Evolutionary conservation across 2,329 filamentous ascomycete genomes (phyloP), one percentile per base, ranked within the genome.

Genomic region (Gliomastix tumulicola): DNA sequence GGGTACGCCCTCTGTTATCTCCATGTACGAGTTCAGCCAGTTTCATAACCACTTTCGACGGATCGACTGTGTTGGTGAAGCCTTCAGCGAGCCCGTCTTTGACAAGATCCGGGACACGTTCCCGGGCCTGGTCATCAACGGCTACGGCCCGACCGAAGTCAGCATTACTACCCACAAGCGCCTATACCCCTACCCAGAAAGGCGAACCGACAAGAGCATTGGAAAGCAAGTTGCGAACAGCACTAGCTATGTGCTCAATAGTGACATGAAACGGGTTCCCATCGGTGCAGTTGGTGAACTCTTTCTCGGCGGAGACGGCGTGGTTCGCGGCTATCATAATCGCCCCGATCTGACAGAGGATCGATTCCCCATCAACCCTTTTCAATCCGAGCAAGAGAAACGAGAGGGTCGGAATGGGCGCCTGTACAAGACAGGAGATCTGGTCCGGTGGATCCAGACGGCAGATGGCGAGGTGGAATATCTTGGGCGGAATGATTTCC

Each of bases 231-330:
- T 35, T 21, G 34, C 12, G 7, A 32, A 40, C n/a, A 36, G 34
- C 27, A 40, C 34, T n/a, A 40, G 38, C 2, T 68, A 66, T 38
- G 53, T 71, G 3, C 49, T 70, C 3, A 37, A 37, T 20, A 31
- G 28, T 21, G 16, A 28, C 8, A 23, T 40, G 38, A 25, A 35
- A 27, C 39, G 21, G 9, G 39, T 41, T 5, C 36, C 39, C 3
- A 15, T 35, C 9, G 32, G 36, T 19, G 35, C 23, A 7, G 32
- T 41, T 10, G 39, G 39, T 7, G 39, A 41, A 27, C 39, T 41
- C 6, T 41, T 31, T 25, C 18, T 41, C 15, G 32, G 22, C 13
- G 39, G 39, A 8, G 30, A 30, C n/a, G 23, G 32, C 10, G 31
- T 41, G 3, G 39, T 35, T 18, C 30, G 35, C n/a, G 39, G 39